Evolutionary conservation across 2,329 filamentous ascomycete species (phyloP), one percentile per base, ranked within the genome.

Genomic region (Calonectria hongkongensis): DNA sequence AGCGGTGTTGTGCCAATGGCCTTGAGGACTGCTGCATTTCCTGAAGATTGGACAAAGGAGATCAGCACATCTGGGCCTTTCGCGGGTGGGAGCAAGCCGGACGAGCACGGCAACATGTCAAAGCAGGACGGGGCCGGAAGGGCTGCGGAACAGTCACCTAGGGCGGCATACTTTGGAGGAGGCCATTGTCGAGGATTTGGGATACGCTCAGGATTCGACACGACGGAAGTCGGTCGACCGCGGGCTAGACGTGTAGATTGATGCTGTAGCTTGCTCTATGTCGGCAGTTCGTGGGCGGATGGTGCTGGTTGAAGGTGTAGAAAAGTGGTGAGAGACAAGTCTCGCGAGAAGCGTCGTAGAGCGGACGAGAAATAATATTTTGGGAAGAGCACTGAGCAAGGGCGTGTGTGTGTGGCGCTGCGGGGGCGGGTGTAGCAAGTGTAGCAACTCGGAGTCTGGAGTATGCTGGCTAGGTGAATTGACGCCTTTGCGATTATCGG

Each of bases 11-110:
- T 83, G 88, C 88, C 83, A 94, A 88, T 85, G 93, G 92, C 84
- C 93, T 91, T 81, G 92, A 90, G 78, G 91, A 87, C 82, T 91
- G 88, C 82, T 89, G 89, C 83, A 91, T 91, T 86, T 92, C 91
- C 91, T 93, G 84, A 78, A 33, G 75, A 75, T 73, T 77, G 79
- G 75, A 73, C 62, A 72, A 78, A 75, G 76, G 73, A 76, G 72
- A 81, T 83, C 82, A 84, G 82, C 80, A 81, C 76, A 83, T 81
- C 78, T 81, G 81, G 77, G 78, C 77, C 79, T 81, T 77, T 75
- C 75, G 75, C 75, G 76, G 76, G 80, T 80, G 73, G 73, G 73
- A 78, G 73, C 81, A 81, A 80, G 80, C 79, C 79, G 78, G 79
- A 77, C 78, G 74, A 75, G 75, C 76, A 79, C 79, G 77, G 76